Evolutionary conservation across 2,329 filamentous ascomycete genomes (phyloP).

Genomic region (Scopulariopsis brevicaulis): DNA sequence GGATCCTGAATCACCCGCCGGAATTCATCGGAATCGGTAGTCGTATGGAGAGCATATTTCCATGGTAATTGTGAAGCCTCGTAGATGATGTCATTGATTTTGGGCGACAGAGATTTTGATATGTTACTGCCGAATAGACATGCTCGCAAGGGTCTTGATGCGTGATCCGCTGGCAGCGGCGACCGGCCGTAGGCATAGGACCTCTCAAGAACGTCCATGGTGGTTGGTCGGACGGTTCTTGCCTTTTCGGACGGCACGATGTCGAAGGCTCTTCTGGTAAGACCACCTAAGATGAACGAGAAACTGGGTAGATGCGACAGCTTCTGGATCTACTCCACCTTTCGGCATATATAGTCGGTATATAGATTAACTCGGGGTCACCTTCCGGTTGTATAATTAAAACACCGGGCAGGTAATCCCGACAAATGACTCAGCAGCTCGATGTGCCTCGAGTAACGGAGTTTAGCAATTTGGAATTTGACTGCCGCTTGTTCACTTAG

Average conservation of each 20-base stretch:
- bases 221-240: background rate
- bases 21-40: background rate
- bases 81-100: background rate
- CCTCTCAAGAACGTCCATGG: background rate
- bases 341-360: background rate
- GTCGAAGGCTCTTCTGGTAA: background rate
- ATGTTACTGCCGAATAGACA: background rate
- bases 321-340: background rate
- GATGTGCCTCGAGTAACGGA: background rate
- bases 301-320: background rate
- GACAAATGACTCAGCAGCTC: background rate
- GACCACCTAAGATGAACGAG: background rate
- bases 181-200: background rate
- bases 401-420: background rate
- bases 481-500: background rate
- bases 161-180: background rate
- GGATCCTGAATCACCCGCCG: background rate
- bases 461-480: background rate
- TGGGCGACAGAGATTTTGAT: background rate
- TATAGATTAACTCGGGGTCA: background rate
- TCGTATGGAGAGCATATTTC: background rate
- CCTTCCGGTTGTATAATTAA: background rate
- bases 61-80: background rate
- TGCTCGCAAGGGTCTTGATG: background rate
- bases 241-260: too few species aligned